Base-by-base conservation (phyloP, 768 basidiomycete genomes). In the Boletales sp. region DNA sequence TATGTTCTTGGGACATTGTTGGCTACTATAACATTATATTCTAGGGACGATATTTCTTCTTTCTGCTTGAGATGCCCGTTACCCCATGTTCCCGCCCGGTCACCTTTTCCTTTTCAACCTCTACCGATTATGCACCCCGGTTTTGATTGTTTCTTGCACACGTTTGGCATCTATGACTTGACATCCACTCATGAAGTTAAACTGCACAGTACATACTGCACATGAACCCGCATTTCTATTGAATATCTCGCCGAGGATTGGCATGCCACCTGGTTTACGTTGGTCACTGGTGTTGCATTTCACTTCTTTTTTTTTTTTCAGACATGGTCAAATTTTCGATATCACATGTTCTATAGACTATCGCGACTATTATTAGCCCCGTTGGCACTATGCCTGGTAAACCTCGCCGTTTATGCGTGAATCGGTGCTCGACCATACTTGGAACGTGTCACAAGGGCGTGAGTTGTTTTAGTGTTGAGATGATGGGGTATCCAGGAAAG, bases 1-100 rank as follows among this genome's bases (percentile, higher is more conserved):
- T 67, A 67, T 42, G 60, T 67, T 66, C 55, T 69, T 69, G 65
- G 65, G 67, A 69, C 65, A 62, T 57, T 66, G 57, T 65, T 69
- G 54, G 52, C 43, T 57, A 58, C 49, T 53, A 67, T 67, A 67
- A 66, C 67, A 61, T 67, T 67, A 65, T 64, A 68, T 60, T 64
- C 56, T 56, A 67, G 67, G 65, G 56, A 65, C 44, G 48, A 61
- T 61, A 49, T 28, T 28, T 28, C 5, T 46, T 60, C 57, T 60
- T 59, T 51, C 64, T 69, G 65, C 62, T 66, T 56, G 41, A 57
- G 55, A 50, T 54, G 25, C 52, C 40, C 52, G 19, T 31, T 47
- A 14, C 25, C 35, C 38, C 39, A n/a, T 44, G 46, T 45, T 49
- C 34, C 25, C 50, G 38, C 39, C 40, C n/a, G 56, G 57, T 39